Evolutionary conservation across 179 eudicot species (phyloP).

Genomic region (Beta corolliflora): DNA sequence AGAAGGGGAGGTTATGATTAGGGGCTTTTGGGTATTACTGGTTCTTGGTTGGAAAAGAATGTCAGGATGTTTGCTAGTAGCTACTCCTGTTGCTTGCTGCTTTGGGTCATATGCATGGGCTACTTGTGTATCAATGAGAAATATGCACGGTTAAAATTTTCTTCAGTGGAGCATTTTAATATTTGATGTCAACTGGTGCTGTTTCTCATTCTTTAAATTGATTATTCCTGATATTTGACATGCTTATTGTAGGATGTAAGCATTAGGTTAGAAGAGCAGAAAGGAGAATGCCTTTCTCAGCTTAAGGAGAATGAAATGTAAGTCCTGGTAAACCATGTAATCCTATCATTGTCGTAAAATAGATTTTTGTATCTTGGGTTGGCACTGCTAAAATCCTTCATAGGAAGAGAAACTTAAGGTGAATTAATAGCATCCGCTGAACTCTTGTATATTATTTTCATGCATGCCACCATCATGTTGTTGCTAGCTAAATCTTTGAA

Average conservation of each 20-base stretch:
- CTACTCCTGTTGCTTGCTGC: neutral
- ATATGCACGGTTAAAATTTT: neutral
- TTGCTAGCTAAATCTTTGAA: neutral
- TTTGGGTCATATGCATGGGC: neutral
- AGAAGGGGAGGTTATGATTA: neutral
- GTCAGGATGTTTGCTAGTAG: neutral
- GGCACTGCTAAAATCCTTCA: neutral
- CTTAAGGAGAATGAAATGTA: slow-evolving; percentile 95
- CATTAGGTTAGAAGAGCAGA: slow-evolving; percentile 87
- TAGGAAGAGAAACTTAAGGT: neutral
- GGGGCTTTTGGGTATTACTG: neutral
- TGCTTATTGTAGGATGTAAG: slow-evolving; percentile 66
- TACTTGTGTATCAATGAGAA: neutral
- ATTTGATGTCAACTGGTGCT: slow-evolving; percentile 8
- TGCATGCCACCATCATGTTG: neutral
- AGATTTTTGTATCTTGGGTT: neutral
- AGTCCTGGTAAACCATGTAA: slow-evolving; percentile 33
- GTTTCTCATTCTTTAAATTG: neutral
- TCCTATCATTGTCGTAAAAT: neutral
- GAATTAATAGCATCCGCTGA: neutral
- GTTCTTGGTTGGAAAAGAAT: neutral
- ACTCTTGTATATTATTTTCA: neutral
- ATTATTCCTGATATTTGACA: neutral
- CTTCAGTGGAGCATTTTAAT: neutral
- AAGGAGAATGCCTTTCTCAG: slow-evolving; percentile 80